Percentiles rank a stretch among this genome's conserved stretches.
These are phyloP conservation scores for Avicennia marina DNA, from an alignment of 257 asterid genomes.

Conservation along the genomic window DNA sequence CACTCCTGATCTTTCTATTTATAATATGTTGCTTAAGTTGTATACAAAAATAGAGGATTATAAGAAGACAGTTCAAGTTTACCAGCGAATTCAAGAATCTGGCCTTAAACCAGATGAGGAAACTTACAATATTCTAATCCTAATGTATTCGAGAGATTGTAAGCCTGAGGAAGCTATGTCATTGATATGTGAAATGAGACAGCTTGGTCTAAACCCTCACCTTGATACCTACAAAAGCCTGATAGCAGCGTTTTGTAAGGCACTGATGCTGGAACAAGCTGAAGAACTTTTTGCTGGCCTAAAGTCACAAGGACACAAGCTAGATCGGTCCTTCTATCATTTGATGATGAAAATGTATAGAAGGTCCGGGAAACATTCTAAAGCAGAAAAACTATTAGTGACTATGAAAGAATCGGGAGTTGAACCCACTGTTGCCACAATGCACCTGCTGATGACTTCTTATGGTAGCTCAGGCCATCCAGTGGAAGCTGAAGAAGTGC, in stretches of 20 bases:
- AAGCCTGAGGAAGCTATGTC: slow-evolving; percentile 73
- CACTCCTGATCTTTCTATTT: slow-evolving; percentile 64
- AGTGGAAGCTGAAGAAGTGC: slow-evolving; percentile 84
- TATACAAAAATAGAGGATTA: slow-evolving; percentile 73
- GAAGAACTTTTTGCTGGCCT: slow-evolving; percentile 74
- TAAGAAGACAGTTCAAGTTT: slow-evolving; percentile 67
- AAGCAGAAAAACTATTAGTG: slow-evolving; percentile 71
- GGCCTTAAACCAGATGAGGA: slow-evolving; percentile 75
- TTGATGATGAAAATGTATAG: slow-evolving; percentile 96
- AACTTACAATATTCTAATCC: slow-evolving; percentile 68
- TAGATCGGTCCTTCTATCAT: slow-evolving; percentile 85
- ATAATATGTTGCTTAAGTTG: slow-evolving; percentile 66
- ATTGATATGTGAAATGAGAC: slow-evolving; percentile 68
- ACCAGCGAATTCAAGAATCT: slow-evolving; percentile 65
- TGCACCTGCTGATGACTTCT: slow-evolving; percentile 95
- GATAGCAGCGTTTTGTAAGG: slow-evolving; percentile 75
- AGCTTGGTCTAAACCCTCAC: slow-evolving; percentile 48
- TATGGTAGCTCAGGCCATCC: slow-evolving; percentile 94
- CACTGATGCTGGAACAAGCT: slow-evolving; percentile 76
- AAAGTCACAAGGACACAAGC: slow-evolving; percentile 48
- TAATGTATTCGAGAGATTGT: slow-evolving; percentile 91
- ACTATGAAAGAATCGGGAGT: slow-evolving; percentile 89
- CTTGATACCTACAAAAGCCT: slow-evolving; percentile 83
- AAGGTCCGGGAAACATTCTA: slow-evolving; percentile 55
- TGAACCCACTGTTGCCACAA: slow-evolving; percentile 78